phyloP scores from a whole-genome alignment of 345 rosid species.

The Lepidium sativum region DNA sequence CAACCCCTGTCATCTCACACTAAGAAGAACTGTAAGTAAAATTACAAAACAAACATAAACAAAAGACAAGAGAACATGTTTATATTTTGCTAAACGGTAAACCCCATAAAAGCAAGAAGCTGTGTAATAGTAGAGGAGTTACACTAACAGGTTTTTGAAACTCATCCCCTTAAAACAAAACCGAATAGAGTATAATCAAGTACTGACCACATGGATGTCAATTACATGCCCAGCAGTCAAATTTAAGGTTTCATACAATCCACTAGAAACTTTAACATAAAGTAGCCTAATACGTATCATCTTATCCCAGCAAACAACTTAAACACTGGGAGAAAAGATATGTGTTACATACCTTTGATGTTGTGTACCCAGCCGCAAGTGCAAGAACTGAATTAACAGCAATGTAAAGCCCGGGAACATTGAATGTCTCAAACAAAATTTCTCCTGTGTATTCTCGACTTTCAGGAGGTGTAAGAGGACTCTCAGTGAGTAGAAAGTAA shows the following conservation, averaged over 20 bases:
- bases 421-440: constrained; percentile 91
- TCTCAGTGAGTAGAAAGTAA: constrained; percentile 87
- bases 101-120: background rate
- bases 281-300: background rate
- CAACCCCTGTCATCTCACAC: constrained; percentile 99
- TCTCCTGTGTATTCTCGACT: constrained; percentile 93
- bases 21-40: constrained; percentile 43
- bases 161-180: background rate
- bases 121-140: background rate
- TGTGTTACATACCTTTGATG: constrained; percentile 64
- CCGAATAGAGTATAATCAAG: background rate
- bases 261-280: background rate
- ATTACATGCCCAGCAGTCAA: background rate
- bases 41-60: constrained; percentile 14
- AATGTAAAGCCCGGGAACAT: constrained; percentile 90
- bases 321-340: background rate
- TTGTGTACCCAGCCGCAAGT: constrained; percentile 92
- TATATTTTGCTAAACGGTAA: background rate
- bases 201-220: background rate
- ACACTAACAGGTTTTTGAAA: background rate
- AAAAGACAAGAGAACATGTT: background rate
- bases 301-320: background rate
- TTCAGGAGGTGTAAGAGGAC: constrained; percentile 97
- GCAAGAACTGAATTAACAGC: constrained; percentile 99
- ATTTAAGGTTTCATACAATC: background rate